Evolutionary conservation across 352 stramenopile genomes (phyloP), one percentile per base, ranked within the genome.

Genomic region (Globisporangium uncinulatum): DNA sequence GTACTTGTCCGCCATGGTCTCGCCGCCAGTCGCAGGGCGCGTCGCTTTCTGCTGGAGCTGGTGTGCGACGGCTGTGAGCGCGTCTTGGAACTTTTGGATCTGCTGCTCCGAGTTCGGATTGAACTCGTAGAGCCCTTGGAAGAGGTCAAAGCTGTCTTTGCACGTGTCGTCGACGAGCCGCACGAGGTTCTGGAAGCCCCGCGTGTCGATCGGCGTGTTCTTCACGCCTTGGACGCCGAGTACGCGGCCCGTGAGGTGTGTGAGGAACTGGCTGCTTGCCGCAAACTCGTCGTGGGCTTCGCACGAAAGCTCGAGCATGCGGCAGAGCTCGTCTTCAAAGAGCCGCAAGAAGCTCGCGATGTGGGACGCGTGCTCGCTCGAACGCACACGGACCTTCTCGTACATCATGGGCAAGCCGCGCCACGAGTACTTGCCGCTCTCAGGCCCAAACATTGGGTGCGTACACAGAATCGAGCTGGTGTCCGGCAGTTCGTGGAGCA

Each of bases 361-460:
- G n/a, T 67, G 58, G 11, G 75, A 56, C 11, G 69, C 73, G 63
- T 87, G 73, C 7, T 97, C 79, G 8, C 62, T 54, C 2, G 61
- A 74, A 2, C 70, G 37, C 20, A 98, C 83, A 8, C 95, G 79
- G 37, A 97, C 96, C 49, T 88, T 88, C 68, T 99, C 96, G 61
- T 95, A 99, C 65, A 99, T 95, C 83, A 98, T 98, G 19, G 91
- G 96, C 46, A 99, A 71, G 11, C 83, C 86, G 44, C 91, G 78
- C 96, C 96, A 99, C 54, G 87, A 89, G 74, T 98, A 86, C 53
- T 97, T 97, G 48, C 94, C 96, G 51, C 81, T 97, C 71, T 98
- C 96, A 1, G 96, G 95, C 43, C 96, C 96, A 73, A 99, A 99
- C 96, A 99, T 99, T 2, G 96, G 96, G 75, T 99, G 96, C 15